phyloP scores from a whole-genome alignment of 768 basidiomycete species.

The Rhodotorula graminis region DNA sequence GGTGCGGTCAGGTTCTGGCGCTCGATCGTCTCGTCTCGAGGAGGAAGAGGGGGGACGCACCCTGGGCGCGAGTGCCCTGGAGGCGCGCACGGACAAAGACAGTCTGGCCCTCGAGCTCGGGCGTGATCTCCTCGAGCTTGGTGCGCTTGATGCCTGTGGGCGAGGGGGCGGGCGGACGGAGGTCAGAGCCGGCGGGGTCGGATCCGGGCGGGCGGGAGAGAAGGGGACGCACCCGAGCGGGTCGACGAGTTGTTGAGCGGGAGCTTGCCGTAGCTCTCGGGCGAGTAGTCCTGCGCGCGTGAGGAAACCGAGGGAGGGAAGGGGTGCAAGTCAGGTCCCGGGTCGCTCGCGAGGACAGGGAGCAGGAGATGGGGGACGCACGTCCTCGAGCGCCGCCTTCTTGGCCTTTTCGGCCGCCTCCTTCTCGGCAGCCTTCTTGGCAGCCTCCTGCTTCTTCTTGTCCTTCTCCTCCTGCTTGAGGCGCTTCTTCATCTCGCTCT shows the following conservation, averaged over 20 bases:
- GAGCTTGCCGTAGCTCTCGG: slow-evolving; percentile 70
- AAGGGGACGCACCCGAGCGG: slow-evolving; percentile 50
- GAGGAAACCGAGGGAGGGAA: slow-evolving; percentile 1
- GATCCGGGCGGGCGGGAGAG: neutral
- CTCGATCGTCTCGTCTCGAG: too few species aligned
- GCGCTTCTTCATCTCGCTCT: slow-evolving; percentile 84
- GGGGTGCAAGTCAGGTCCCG: slow-evolving; percentile 38
- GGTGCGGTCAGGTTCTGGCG: too few species aligned
- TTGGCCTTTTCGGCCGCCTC: slow-evolving; percentile 68
- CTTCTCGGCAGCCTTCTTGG: slow-evolving; percentile 76
- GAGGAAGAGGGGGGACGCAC: slow-evolving; percentile 36
- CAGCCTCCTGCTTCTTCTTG: slow-evolving; percentile 80
- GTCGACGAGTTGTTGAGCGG: slow-evolving; percentile 88
- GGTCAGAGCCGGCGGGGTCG: neutral
- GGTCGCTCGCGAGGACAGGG: too few species aligned
- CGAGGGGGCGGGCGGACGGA: too few species aligned
- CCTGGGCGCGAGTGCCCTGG: slow-evolving; percentile 84
- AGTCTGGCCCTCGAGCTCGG: slow-evolving; percentile 62
- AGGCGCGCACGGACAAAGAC: slow-evolving; percentile 84
- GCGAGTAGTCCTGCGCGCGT: slow-evolving; percentile 57
- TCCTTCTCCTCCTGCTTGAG: slow-evolving; percentile 88
- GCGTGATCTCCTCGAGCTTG: slow-evolving; percentile 62
- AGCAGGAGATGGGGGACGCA: slow-evolving; percentile 41
- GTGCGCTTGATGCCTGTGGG: slow-evolving; percentile 54
- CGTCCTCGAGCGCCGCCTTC: slow-evolving; percentile 62